Base-by-base conservation (phyloP, 352 stramenopile species). In the Phytophthora gonapodyides region DNA sequence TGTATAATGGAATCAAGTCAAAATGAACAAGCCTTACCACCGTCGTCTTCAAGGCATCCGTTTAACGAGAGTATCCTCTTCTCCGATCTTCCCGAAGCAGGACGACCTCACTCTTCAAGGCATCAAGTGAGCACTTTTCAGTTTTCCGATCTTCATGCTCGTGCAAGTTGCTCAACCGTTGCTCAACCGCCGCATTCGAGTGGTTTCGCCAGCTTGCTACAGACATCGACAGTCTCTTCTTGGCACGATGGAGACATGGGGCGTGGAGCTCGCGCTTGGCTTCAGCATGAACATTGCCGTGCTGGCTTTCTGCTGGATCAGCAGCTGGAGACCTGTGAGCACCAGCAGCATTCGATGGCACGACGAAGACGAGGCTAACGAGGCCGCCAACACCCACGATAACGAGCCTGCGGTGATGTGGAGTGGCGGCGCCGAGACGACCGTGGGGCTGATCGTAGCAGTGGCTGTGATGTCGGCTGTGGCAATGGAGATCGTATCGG, bases 391-490 rank as follows among this genome's bases (percentile, higher is more conserved):
- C 9, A 27, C 17, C 15, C 34, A 60, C 1, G 45, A 48, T 19
- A 21, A 36, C 10, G 52, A 67, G 7, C 41, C 46, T 12, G 34
- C 21, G n/a, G 16, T 52, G 36, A n/a, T 67, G 11, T 72, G 58
- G 58, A 72, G 41, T 30, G 64, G 57, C 24, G 52, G 53, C 21
- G 10, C 60, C 11, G 64, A 72, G 47, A 72, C 64, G 31, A 68
- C 52, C 2, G 47, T 53, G 15, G 51, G 64, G 5, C 41, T 72
- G 33, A 50, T 72, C 31, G 27, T 72, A 7, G 64, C 64, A 6
- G 57, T 71, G 17, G 44, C 63, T 1, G 57, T 71, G 24, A 63
- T 71, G 63, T 38, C 41, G 31, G 63, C 63, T 3, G 63, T 71
- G 21, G 55, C 56, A 19, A 44, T 45, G 27, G 62, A 70, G 12